Evolutionary conservation across 805 yeast genomes (phyloP).

Genomic region (Wickerhamomyces silvicola): DNA sequence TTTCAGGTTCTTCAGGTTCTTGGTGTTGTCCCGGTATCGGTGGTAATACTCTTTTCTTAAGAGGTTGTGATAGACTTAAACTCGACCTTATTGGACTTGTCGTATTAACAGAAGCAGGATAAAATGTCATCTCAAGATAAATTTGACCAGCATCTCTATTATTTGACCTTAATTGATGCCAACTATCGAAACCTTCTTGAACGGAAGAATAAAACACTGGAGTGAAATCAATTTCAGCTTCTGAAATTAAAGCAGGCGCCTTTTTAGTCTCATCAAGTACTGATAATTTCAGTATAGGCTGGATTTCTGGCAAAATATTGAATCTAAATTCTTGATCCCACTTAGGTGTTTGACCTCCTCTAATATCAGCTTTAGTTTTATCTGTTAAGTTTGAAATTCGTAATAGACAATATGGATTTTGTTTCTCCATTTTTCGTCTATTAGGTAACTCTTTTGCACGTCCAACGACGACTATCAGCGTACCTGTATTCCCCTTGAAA

Average conservation of each 20-base stretch:
- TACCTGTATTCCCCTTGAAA: constrained; percentile 34
- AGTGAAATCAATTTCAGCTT: constrained; percentile 69
- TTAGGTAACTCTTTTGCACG: constrained; percentile 86
- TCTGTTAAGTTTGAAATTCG: constrained; percentile 78
- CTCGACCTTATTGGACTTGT: constrained; percentile 5
- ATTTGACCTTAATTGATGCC: constrained; percentile 69
- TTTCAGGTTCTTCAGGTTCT: constrained; percentile 1
- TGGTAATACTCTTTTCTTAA: constrained; percentile 21
- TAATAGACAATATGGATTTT: constrained; percentile 82
- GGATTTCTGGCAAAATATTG: constrained; percentile 55
- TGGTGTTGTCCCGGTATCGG: constrained; percentile 20
- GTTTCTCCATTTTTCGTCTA: constrained; percentile 81
- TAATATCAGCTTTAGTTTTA: constrained; percentile 64
- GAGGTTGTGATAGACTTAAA: constrained; percentile 2
- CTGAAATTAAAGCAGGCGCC: constrained; percentile 84
- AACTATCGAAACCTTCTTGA: constrained; percentile 73
- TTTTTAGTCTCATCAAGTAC: constrained; percentile 80
- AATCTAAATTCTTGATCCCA: constrained; percentile 79
- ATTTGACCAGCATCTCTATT: constrained; percentile 82
- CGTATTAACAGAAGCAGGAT: constrained; percentile 41
- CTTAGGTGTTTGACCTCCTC: constrained; percentile 93
- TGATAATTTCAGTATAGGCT: constrained; percentile 59
- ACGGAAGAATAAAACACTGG: constrained; percentile 62
- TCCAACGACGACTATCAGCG: constrained; percentile 67
- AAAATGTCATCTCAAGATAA: constrained; percentile 87